Evolutionary conservation across 306 rosid genomes (phyloP), one percentile per base, ranked within the genome.

Genomic region (Vachellia pachyceras): DNA sequence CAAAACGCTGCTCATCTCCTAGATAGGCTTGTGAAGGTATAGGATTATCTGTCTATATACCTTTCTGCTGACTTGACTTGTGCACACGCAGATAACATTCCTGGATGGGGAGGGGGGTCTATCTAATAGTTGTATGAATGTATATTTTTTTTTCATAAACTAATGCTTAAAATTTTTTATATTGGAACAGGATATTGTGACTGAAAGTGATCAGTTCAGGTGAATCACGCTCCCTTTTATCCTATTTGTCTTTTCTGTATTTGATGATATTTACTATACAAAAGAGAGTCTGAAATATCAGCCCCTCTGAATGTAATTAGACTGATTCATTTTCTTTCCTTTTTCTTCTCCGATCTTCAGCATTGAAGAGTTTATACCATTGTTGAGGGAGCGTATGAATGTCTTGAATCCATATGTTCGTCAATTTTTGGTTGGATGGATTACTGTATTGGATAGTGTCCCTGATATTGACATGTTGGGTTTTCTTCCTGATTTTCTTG

Each of bases 131-230:
- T 22, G 80, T 85, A 77, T 76, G 66, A 74, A 72, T 73, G 37
- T 58, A 29, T 70, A 29, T 13, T 47, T 68, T 35, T 77, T 63
- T 47, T 70, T 57, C n/a, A 41, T 65, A 20, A 69, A 41, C 52
- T 41, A 36, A 61, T 87, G 60, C 60, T 1, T 77, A 41, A 73
- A 79, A 69, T 68, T 82, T 77, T 46, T 82, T 87, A 44, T 79
- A 18, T 76, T 88, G 90, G 75, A 78, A 85, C 97, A 96, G 99
- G 99, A 96, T 83, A 96, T 96, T 77, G 99, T 96, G 83, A 96
- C 99, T 49, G 99, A 96, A 86, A 94, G 98, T 77, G 98, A 96
- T 85, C 98, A 96, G 83, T 96, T 96, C 97, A 96, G 99, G 99
- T 60, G 85, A 52, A 86, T 61, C 37, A 22, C 82, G 82, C 84